Conservation (phyloP, 306 rosid species). For the Ochetophila trinervis region DNA sequence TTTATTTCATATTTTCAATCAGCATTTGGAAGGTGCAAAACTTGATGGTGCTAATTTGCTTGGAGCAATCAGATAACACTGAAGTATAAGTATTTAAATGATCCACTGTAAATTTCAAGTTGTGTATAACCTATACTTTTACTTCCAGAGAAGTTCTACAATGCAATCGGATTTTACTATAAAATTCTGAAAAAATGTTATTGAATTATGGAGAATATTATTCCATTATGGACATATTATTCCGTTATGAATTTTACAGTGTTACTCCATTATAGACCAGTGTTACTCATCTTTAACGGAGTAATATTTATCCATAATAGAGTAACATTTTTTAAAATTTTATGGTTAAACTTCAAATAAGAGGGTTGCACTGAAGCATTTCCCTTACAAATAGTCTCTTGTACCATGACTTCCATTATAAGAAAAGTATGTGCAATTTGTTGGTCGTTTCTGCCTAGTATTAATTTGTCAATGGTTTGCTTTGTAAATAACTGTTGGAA, state of each 20-base stretch:
- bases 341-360: no score
- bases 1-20: background rate
- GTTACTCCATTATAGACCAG: no score
- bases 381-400: background rate
- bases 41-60: conserved; percentile 92
- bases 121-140: background rate
- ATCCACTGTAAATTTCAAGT: background rate
- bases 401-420: background rate
- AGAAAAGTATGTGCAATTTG: background rate
- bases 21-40: conserved; percentile 89
- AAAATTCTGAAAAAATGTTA: no score
- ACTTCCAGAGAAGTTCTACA: no score
- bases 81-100: background rate
- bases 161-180: no score
- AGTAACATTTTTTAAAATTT: no score
- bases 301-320: no score
- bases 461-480: conserved; percentile 3
- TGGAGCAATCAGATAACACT: conserved; percentile 66
- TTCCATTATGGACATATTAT: no score
- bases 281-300: no score
- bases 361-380: no score
- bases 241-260: no score
- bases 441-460: background rate
- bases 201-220: no score
- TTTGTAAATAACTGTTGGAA: conserved; percentile 5